These are phyloP conservation scores for Diddensiella caesifluorescens DNA, from an alignment of 805 yeast species.

Conservation along the genomic window DNA sequence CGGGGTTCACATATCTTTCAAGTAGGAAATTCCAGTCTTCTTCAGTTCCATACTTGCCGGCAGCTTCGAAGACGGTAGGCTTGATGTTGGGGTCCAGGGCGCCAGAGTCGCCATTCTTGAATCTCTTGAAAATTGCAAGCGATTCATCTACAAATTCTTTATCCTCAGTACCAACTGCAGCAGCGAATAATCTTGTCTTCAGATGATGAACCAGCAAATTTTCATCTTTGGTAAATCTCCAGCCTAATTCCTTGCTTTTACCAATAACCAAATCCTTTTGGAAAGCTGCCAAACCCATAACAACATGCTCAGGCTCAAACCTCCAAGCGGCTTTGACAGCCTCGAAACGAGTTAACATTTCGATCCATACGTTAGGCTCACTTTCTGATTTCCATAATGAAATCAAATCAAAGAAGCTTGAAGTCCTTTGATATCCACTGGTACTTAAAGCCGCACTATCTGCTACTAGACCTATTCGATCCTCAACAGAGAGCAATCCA, in stretches of 20 bases:
- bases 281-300: slow-evolving; percentile 41
- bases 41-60: slow-evolving; percentile 58
- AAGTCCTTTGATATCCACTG: slow-evolving; percentile 46
- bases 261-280: slow-evolving; percentile 49
- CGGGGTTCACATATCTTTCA: slow-evolving; percentile 55
- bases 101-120: slow-evolving; percentile 54
- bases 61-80: slow-evolving; percentile 56
- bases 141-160: slow-evolving; percentile 32
- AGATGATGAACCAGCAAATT: slow-evolving; percentile 53
- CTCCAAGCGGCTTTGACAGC: slow-evolving; percentile 42
- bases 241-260: slow-evolving; percentile 55
- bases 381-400: slow-evolving; percentile 46
- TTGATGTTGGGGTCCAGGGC: slow-evolving; percentile 75
- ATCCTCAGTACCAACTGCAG: slow-evolving; percentile 32
- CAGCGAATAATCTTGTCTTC: slow-evolving; percentile 50
- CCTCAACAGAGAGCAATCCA: slow-evolving; percentile 51
- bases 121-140: slow-evolving; percentile 45
- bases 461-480: slow-evolving; percentile 58
- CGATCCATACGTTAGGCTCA: slow-evolving; percentile 50
- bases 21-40: slow-evolving; percentile 59
- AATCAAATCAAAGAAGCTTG: slow-evolving; percentile 46
- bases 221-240: slow-evolving; percentile 52
- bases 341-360: slow-evolving; percentile 40
- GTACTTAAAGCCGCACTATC: slow-evolving; percentile 53
- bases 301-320: slow-evolving; percentile 41